phyloP scores from a whole-genome alignment of 352 stramenopile genomes.

The Pelagophyceae sp. region DNA sequence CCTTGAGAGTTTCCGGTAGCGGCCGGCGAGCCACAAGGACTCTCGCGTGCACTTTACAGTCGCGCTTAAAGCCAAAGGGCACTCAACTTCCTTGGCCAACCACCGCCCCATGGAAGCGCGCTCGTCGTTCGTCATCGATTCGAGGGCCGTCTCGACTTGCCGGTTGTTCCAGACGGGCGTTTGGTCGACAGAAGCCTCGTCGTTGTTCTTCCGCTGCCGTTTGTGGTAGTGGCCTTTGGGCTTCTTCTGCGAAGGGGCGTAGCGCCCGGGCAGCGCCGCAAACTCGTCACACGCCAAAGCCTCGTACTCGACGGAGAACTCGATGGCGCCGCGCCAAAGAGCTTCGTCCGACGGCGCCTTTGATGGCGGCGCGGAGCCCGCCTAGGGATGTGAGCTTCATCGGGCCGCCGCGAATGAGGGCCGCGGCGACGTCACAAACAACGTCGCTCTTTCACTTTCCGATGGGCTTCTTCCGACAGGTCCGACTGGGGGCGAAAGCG shows the following conservation, averaged over 20 bases:
- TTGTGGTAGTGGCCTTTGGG: too few relatives aligned
- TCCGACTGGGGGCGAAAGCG: too few relatives aligned
- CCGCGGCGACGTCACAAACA: too few relatives aligned
- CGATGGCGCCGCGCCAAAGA: background rate
- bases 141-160: too few relatives aligned
- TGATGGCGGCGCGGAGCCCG: too few relatives aligned
- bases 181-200: too few relatives aligned
- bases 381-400: too few relatives aligned
- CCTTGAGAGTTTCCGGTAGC: conserved; percentile 77
- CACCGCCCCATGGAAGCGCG: background rate
- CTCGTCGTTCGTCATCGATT: background rate
- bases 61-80: too few relatives aligned
- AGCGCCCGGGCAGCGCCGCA: background rate
- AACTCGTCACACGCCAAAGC: background rate
- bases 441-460: too few relatives aligned
- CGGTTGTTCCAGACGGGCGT: too few relatives aligned
- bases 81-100: background rate
- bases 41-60: conserved; percentile 38
- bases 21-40: conserved; percentile 69
- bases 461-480: background rate
- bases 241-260: background rate
- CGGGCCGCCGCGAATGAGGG: too few relatives aligned
- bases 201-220: too few relatives aligned
- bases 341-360: background rate
- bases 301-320: background rate